phyloP scores from a whole-genome alignment of 148 eudicot species.

The Vaccinium darrowii region DNA sequence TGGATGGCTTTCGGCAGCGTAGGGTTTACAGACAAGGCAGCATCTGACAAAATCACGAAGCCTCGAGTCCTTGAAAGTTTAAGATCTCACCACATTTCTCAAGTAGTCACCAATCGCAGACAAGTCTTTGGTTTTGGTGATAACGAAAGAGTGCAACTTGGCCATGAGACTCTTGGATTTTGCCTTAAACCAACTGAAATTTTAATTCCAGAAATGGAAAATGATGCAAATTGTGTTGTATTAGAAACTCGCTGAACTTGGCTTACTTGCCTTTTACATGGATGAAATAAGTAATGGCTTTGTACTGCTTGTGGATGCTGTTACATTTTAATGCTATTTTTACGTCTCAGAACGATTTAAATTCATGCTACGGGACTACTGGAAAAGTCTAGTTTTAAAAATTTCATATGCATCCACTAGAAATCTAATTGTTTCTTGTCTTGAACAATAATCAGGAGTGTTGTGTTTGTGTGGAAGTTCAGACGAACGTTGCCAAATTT shows the following conservation, averaged over 20 bases:
- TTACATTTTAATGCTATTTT: not conserved
- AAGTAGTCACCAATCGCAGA: constrained; percentile 65
- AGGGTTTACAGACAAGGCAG: constrained; percentile 75
- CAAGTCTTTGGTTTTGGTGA: constrained; percentile 89
- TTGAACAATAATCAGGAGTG: not conserved
- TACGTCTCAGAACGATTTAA: not conserved
- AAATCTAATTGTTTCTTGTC: not conserved
- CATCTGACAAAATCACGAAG: constrained; percentile 58
- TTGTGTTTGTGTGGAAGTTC: not conserved
- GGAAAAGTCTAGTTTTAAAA: not conserved
- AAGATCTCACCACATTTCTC: constrained; percentile 65
- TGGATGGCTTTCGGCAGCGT: constrained; percentile 97
- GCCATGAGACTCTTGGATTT: constrained; percentile 63
- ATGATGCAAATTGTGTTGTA: constrained; percentile 16
- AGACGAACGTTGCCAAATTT: not conserved
- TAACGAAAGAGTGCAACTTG: constrained; percentile 91
- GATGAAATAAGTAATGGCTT: not conserved
- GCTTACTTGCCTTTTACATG: not conserved
- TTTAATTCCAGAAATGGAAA: constrained; percentile 35
- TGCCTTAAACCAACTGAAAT: constrained; percentile 82
- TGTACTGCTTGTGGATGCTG: not conserved
- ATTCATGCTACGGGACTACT: not conserved
- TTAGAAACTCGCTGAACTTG: constrained; percentile 15
- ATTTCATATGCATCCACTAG: not conserved
- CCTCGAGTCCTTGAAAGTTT: constrained; percentile 71